phyloP scores from a whole-genome alignment of 768 basidiomycete genomes.

The Termitomyces sp. region DNA sequence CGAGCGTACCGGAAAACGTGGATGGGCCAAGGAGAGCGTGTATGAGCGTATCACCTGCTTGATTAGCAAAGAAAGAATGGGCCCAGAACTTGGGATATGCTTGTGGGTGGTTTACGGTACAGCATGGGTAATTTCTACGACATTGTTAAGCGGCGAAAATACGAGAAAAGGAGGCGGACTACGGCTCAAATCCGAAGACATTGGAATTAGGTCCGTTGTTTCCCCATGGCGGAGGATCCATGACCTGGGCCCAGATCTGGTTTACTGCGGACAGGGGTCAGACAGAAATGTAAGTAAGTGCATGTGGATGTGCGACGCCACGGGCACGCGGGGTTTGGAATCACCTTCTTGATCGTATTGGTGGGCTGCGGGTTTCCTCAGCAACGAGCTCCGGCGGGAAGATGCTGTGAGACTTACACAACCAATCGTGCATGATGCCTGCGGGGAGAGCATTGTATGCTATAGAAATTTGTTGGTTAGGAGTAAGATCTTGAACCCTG shows the following conservation, averaged over 20 bases:
- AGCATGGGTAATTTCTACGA: constrained; percentile 38
- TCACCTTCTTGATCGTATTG: constrained; percentile 41
- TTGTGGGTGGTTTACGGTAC: constrained; percentile 39
- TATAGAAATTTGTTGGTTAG: background rate
- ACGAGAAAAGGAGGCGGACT: background rate
- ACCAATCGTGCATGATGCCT: constrained; percentile 35
- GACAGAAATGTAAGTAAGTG: background rate
- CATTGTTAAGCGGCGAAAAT: background rate
- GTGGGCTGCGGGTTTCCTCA: constrained; percentile 23
- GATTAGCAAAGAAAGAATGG: constrained; percentile 32
- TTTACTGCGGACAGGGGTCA: constrained; percentile 24
- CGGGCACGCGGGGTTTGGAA: background rate
- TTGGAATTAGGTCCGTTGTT: constrained; percentile 36
- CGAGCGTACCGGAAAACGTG: constrained; percentile 30
- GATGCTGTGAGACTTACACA: constrained; percentile 20
- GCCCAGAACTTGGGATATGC: constrained; percentile 42
- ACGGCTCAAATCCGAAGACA: constrained; percentile 42
- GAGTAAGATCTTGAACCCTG: constrained; percentile 25
- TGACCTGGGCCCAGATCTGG: constrained; percentile 37
- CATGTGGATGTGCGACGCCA: background rate
- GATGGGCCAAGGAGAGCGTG: constrained; percentile 37
- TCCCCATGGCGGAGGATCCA: constrained; percentile 34
- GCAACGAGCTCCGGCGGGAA: background rate
- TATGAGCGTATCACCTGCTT: constrained; percentile 25
- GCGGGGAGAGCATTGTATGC: constrained; percentile 33